phyloP scores from a whole-genome alignment of 768 basidiomycete genomes.

The Termitomyces sp. region DNA sequence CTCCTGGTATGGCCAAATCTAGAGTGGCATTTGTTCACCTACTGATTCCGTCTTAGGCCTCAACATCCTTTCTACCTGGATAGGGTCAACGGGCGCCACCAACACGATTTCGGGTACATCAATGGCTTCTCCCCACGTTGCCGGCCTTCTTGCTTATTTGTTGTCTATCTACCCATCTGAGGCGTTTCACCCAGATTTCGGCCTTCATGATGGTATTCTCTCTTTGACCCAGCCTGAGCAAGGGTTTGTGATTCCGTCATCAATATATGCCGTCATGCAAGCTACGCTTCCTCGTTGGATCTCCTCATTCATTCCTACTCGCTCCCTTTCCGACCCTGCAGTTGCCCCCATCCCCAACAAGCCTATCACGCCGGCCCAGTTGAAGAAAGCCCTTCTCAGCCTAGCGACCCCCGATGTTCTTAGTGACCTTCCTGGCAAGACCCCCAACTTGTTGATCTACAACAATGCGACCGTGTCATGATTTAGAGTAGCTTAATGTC shows the following conservation, averaged over 20 bases:
- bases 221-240: constrained; percentile 26
- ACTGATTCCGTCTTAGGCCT: constrained; percentile 36
- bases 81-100: constrained; percentile 49
- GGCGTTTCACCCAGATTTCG: constrained; percentile 50
- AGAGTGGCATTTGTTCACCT: not conserved
- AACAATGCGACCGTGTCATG: constrained; percentile 61
- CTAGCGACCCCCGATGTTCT: constrained; percentile 54
- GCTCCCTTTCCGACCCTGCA: constrained; percentile 34
- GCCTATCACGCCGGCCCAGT: constrained; percentile 56
- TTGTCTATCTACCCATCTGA: constrained; percentile 79
- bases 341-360: constrained; percentile 36
- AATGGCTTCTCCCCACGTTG: constrained; percentile 93
- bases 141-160: constrained; percentile 88
- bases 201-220: constrained; percentile 30
- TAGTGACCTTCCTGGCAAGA: constrained; percentile 40
- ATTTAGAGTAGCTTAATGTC: constrained; percentile 8
- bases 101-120: constrained; percentile 86
- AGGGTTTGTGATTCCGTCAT: constrained; percentile 29
- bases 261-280: constrained; percentile 50
- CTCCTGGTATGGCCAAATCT: constrained; percentile 49
- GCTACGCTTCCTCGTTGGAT: constrained; percentile 55
- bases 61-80: constrained; percentile 89
- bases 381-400: constrained; percentile 70
- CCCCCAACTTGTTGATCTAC: constrained; percentile 71
- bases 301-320: constrained; percentile 44